These are phyloP conservation scores for Cryptococcus sp. DNA, from an alignment of 1,284 basidiomycete genomes.

Conservation along the genomic window DNA sequence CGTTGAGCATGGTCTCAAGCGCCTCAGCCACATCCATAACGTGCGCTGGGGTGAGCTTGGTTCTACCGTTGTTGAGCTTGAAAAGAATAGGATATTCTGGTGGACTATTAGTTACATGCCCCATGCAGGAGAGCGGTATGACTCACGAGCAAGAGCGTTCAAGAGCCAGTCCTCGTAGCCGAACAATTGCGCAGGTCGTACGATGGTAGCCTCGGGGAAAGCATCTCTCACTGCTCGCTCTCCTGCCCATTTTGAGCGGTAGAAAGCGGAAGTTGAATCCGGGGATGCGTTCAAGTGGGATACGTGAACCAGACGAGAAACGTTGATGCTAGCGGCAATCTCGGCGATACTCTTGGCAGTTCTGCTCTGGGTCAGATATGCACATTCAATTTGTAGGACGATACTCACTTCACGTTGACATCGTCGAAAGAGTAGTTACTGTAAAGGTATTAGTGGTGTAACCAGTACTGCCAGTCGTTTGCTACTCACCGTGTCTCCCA, in stretches of 20 bases:
- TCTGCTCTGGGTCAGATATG: constrained; percentile 11
- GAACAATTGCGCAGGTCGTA: constrained; percentile 82
- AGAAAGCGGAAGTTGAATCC: constrained; percentile 78
- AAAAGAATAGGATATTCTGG: constrained; percentile 89
- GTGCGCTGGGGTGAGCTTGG: constrained; percentile 87
- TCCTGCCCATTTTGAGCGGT: constrained; percentile 86
- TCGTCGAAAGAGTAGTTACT: constrained; percentile 82
- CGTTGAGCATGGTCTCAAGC: constrained; percentile 73
- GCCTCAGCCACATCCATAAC: constrained; percentile 93
- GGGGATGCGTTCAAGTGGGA: constrained; percentile 91
- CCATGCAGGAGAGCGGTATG: neutral
- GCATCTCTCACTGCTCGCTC: constrained; percentile 83
- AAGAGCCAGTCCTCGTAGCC: constrained; percentile 94
- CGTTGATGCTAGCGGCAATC: constrained; percentile 73
- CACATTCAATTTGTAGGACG: neutral
- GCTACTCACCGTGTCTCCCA: constrained; percentile 80
- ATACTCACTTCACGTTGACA: constrained; percentile 51
- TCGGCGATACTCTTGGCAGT: constrained; percentile 74
- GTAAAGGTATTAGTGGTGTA: neutral
- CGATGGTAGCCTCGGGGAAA: constrained; percentile 86
- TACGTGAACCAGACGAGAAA: constrained; percentile 87
- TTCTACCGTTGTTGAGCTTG: constrained; percentile 86
- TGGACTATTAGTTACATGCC: constrained; percentile 1
- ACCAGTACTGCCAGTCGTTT: neutral
- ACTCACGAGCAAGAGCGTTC: constrained; percentile 86